Conservation (phyloP, 192 early-diverging fungal species). For the Linnemannia elongata region DNA sequence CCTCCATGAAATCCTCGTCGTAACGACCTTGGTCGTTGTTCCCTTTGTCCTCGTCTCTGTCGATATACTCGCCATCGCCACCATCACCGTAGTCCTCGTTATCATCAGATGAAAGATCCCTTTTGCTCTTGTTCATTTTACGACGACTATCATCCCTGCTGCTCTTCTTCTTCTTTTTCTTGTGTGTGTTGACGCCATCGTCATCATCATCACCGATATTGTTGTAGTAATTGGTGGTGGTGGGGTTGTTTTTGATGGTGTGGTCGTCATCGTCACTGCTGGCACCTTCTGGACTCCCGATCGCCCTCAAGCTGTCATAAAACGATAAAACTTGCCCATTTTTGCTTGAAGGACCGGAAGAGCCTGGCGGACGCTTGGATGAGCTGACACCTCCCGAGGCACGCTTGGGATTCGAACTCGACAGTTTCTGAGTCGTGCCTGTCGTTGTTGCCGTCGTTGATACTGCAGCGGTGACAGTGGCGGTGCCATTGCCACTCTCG, state of each 20-base stretch:
- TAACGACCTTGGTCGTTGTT: neutral
- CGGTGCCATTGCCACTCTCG: neutral
- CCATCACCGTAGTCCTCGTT: neutral
- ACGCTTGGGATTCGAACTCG: slow-evolving; percentile 48
- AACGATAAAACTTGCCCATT: slow-evolving; percentile 56
- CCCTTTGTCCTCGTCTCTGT: slow-evolving; percentile 11
- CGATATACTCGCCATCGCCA: neutral
- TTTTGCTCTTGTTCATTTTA: neutral
- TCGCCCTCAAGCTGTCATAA: slow-evolving; percentile 47
- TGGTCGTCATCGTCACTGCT: neutral
- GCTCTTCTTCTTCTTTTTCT: neutral
- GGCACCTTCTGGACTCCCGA: slow-evolving; percentile 30
- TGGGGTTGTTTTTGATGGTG: neutral
- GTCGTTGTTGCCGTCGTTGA: neutral
- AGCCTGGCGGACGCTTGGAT: slow-evolving; percentile 51
- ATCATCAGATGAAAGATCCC: neutral
- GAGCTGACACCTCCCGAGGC: slow-evolving; percentile 27
- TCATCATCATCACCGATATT: neutral
- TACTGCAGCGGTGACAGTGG: neutral
- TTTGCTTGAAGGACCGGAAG: slow-evolving; percentile 33
- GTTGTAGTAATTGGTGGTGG: neutral
- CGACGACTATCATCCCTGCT: neutral
- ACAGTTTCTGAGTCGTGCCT: slow-evolving; percentile 32
- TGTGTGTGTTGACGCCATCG: neutral
- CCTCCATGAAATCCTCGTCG: neutral